These are phyloP conservation scores for Diaporthe ilicicola DNA, from an alignment of 2,329 filamentous ascomycete species.

Conservation along the genomic window DNA sequence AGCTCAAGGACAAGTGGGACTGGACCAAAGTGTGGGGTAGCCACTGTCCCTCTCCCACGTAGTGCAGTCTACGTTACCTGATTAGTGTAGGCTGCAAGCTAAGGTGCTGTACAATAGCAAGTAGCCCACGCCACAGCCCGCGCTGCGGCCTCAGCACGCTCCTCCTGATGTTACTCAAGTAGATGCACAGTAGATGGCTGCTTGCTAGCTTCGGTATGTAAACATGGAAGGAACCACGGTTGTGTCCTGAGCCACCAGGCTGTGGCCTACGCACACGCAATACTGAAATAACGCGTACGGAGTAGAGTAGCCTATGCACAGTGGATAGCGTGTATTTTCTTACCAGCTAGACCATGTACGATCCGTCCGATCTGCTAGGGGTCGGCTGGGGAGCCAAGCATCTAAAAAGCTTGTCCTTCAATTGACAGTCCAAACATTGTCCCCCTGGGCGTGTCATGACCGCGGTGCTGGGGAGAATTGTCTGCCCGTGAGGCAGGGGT, in stretches of 20 bases:
- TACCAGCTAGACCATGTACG: not conserved
- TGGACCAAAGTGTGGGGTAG: conserved; percentile 26
- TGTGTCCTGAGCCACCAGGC: not conserved
- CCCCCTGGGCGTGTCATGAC: conserved; percentile 8
- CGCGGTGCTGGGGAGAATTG: not conserved
- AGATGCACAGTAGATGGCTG: not conserved
- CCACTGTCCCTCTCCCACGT: not conserved
- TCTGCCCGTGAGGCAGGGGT: not conserved
- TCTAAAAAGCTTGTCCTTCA: conserved; percentile 23
- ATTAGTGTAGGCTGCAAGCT: too few relatives aligned
- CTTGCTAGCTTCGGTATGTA: not conserved
- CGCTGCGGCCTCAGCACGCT: not conserved
- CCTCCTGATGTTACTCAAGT: not conserved
- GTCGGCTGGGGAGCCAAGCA: conserved; percentile 8
- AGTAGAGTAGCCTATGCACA: not conserved
- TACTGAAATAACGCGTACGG: not conserved
- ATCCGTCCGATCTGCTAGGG: conserved; percentile 18
- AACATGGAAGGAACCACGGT: not conserved
- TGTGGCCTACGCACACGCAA: not conserved
- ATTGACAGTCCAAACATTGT: not conserved
- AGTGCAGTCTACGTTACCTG: too few relatives aligned
- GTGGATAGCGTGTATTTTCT: not conserved
- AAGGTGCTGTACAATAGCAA: too few relatives aligned
- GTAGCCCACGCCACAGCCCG: too few relatives aligned
- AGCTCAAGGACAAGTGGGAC: conserved; percentile 18